Percentiles rank a stretch among this genome's conserved stretches.
Evolutionary conservation across 345 rosid species (phyloP).

Genomic region (Raphanus raphanistrum): DNA sequence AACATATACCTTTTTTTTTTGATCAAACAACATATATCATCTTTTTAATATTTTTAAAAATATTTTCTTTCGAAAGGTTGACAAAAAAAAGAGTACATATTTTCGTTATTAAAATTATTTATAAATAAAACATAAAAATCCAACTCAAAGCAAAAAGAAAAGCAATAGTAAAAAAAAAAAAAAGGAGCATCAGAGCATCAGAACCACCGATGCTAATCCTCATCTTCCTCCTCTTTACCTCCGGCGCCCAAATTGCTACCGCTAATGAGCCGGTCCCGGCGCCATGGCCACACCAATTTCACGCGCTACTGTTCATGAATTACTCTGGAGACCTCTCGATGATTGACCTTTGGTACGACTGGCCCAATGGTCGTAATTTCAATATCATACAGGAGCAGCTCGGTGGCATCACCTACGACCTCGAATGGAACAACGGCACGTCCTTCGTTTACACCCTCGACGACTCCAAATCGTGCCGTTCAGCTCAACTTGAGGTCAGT

Average conservation of each 20-base stretch:
- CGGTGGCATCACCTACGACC: conserved; percentile 52
- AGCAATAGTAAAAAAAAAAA: too few relatives aligned
- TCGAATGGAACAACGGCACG: conserved; percentile 70
- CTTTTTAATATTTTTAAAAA: too few relatives aligned
- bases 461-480: conserved; percentile 42
- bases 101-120: too few relatives aligned
- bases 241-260: conserved; percentile 10
- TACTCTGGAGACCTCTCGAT: conserved; percentile 55
- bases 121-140: too few relatives aligned
- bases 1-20: too few relatives aligned
- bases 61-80: too few relatives aligned
- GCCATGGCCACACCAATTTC: conserved; percentile 69
- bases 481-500: conserved; percentile 49
- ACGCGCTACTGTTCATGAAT: conserved; percentile 58
- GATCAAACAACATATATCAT: too few relatives aligned
- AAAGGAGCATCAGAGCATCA: too few relatives aligned
- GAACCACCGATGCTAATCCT: conserved; percentile 4
- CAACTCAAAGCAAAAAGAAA: too few relatives aligned
- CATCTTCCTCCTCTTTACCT: conserved; percentile 4
- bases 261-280: conserved; percentile 50
- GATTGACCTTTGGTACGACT: conserved; percentile 72
- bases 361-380: conserved; percentile 67
- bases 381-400: conserved; percentile 69
- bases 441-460: conserved; percentile 54
- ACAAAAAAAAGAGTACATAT: too few relatives aligned